phyloP scores from a whole-genome alignment of 192 early-diverging fungal species.

The Coemansia sp. region DNA sequence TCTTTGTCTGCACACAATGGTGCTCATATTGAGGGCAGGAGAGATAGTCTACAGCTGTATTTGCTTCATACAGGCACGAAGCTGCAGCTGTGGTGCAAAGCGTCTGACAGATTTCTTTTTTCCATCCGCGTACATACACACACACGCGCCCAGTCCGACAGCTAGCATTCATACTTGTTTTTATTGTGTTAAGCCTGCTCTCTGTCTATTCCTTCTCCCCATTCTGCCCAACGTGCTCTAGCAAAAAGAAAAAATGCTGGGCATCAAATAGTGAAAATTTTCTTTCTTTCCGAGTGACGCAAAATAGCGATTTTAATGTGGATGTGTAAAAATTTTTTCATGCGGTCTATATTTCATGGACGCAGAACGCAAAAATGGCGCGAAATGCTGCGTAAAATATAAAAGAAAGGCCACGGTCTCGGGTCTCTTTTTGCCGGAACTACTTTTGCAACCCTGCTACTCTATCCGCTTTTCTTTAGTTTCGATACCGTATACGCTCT shows the following conservation, averaged over 20 bases:
- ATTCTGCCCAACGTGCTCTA: not conserved
- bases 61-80: not conserved
- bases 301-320: not conserved
- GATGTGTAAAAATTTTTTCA: not conserved
- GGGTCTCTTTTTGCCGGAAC: not conserved
- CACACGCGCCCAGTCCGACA: not conserved
- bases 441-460: not conserved
- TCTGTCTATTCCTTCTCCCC: not conserved
- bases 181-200: not conserved
- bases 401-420: not conserved
- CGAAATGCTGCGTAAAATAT: slow-evolving; percentile 2
- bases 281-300: not conserved
- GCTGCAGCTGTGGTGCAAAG: not conserved
- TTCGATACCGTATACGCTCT: too few species aligned
- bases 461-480: not conserved
- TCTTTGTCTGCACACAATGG: not conserved
- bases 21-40: not conserved
- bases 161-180: not conserved
- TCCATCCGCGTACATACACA: not conserved
- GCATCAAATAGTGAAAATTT: too few species aligned
- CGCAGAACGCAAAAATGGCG: not conserved
- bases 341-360: not conserved
- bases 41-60: not conserved
- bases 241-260: not conserved
- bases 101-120: not conserved